Evolutionary conservation across 352 stramenopile species (phyloP).

Genomic region (Phytopythium delawarense): DNA sequence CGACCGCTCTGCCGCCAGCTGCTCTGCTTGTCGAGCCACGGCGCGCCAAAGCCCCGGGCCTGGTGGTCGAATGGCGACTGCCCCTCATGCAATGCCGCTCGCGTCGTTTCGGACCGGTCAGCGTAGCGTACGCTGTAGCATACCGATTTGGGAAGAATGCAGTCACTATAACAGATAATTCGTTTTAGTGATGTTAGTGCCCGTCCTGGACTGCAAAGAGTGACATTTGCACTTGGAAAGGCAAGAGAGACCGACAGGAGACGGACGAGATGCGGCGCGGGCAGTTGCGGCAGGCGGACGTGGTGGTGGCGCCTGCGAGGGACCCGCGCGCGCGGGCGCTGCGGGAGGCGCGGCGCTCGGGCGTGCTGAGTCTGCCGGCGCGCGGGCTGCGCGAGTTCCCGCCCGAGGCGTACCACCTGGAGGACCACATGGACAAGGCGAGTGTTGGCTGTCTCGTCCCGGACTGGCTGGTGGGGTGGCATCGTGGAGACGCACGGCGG

Average conservation of each 20-base stretch:
- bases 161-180: neutral
- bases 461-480: too few species aligned
- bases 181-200: neutral
- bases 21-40: neutral
- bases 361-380: slow-evolving; percentile 59
- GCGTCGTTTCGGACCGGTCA: neutral
- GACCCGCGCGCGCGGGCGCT: slow-evolving; percentile 53
- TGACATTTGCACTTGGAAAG: slow-evolving; percentile 3
- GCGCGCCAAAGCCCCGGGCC: neutral
- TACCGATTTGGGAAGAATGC: neutral
- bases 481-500: neutral
- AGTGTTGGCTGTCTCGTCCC: neutral
- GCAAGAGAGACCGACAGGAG: neutral
- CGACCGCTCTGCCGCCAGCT: neutral
- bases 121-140: neutral
- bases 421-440: slow-evolving; percentile 77
- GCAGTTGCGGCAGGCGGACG: slow-evolving; percentile 35
- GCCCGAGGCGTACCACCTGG: slow-evolving; percentile 62
- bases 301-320: slow-evolving; percentile 46
- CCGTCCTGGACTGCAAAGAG: neutral
- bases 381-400: slow-evolving; percentile 55
- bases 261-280: slow-evolving; percentile 11
- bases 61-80: neutral
- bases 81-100: too few species aligned
- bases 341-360: slow-evolving; percentile 57